Percentiles rank a stretch among this genome's conserved stretches.
These are phyloP conservation scores for Penstemon barbatus DNA, from an alignment of 257 asterid species.

Conservation along the genomic window DNA sequence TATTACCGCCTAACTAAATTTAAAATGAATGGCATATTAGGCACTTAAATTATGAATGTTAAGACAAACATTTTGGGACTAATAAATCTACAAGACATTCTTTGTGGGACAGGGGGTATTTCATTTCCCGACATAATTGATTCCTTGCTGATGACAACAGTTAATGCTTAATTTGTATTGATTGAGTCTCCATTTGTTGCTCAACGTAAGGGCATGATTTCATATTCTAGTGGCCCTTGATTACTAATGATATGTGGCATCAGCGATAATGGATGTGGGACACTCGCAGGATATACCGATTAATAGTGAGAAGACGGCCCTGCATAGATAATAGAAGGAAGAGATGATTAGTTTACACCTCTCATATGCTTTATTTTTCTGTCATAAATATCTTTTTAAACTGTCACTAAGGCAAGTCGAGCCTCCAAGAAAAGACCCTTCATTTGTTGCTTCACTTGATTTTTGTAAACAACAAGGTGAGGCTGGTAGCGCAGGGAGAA, in stretches of 20 bases:
- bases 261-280: too few species aligned
- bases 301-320: too few species aligned
- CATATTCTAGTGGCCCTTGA: not conserved
- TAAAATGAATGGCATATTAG: not conserved
- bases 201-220: not conserved
- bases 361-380: not conserved
- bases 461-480: not conserved
- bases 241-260: not conserved
- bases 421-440: conserved; percentile 5
- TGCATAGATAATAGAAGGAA: not conserved
- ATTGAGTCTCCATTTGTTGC: conserved; percentile 14
- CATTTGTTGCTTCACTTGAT: not conserved
- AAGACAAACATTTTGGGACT: not conserved
- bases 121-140: not conserved
- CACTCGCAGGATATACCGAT: too few species aligned
- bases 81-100: not conserved
- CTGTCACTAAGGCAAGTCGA: not conserved
- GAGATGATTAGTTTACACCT: not conserved
- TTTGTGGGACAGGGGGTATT: not conserved
- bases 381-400: not conserved
- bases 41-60: not conserved
- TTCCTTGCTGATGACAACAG: conserved; percentile 12
- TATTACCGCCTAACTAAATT: not conserved
- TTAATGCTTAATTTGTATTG: not conserved
- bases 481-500: not conserved